phyloP scores from a whole-genome alignment of 2,329 filamentous ascomycete species.

The Lasiodiplodia hormozganensis region DNA sequence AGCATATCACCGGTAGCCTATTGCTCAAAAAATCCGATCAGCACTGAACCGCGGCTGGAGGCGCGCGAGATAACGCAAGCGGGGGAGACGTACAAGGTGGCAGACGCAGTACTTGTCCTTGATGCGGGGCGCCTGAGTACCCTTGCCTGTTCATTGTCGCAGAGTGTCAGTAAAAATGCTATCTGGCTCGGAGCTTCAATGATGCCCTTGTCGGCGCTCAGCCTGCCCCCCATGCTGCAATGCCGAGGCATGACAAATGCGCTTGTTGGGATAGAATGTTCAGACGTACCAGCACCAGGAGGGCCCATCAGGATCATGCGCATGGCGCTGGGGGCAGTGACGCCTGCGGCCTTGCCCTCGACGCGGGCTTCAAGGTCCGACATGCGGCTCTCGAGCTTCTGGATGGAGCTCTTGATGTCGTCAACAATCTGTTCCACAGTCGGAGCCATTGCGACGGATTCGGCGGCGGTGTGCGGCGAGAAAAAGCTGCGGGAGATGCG shows the following conservation, averaged over 20 bases:
- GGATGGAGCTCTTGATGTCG: conserved; percentile 82
- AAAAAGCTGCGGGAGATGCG: conserved; percentile 16
- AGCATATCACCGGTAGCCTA: conserved; percentile 99
- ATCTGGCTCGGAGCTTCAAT: conserved; percentile 21
- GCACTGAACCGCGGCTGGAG: background rate
- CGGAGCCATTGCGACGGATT: conserved; percentile 74
- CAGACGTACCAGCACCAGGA: conserved; percentile 85
- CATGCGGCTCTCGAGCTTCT: conserved; percentile 84
- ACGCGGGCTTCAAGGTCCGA: conserved; percentile 79
- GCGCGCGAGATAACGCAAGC: background rate
- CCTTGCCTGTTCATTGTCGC: conserved; percentile 77
- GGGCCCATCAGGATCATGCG: conserved; percentile 98
- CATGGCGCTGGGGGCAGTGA: conserved; percentile 62
- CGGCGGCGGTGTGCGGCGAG: conserved; percentile 1
- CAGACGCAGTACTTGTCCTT: conserved; percentile 98
- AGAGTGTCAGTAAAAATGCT: conserved; percentile 35
- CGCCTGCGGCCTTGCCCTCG: conserved; percentile 52
- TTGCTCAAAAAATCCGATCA: conserved; percentile 32
- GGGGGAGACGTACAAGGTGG: conserved; percentile 75
- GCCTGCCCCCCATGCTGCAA: conserved; percentile 1
- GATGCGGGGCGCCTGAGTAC: conserved; percentile 96
- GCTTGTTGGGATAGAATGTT: background rate
- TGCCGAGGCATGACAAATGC: conserved; percentile 16
- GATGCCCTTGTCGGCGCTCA: background rate
- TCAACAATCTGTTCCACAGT: conserved; percentile 81